Evolutionary conservation across 306 rosid species (phyloP).

Genomic region (Quercus glauca): DNA sequence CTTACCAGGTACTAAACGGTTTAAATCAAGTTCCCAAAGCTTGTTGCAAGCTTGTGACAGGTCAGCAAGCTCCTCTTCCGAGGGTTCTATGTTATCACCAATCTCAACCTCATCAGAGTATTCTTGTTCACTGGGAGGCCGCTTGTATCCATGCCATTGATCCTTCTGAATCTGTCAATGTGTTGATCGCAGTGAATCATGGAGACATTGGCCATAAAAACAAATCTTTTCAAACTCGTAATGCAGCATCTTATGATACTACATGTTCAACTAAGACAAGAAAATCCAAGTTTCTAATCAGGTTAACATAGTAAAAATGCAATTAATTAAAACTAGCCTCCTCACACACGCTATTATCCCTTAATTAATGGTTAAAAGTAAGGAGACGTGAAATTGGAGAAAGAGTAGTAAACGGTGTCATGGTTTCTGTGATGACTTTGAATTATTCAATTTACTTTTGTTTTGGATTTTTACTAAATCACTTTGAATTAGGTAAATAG

Average conservation of each 20-base stretch:
- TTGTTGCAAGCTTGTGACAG: slow-evolving; percentile 69
- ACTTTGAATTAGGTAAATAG: too few species aligned
- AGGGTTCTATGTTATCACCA: slow-evolving; percentile 51
- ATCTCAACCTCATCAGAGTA: slow-evolving; percentile 66
- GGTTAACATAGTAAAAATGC: neutral
- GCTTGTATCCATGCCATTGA: slow-evolving; percentile 67
- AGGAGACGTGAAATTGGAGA: too few species aligned
- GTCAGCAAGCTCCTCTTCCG: slow-evolving; percentile 72
- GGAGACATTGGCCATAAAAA: slow-evolving; percentile 15
- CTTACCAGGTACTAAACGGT: slow-evolving; percentile 72
- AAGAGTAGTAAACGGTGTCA: too few species aligned
- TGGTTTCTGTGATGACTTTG: too few species aligned
- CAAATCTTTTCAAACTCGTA: neutral
- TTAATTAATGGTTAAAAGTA: too few species aligned
- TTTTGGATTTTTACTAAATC: too few species aligned
- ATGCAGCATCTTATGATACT: neutral
- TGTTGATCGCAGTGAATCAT: slow-evolving; percentile 10
- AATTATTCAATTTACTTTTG: too few species aligned
- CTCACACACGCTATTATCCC: too few species aligned
- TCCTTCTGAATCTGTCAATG: slow-evolving; percentile 62
- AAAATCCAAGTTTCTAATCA: neutral
- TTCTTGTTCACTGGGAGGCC: slow-evolving; percentile 65
- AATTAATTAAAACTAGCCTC: neutral
- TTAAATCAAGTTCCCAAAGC: slow-evolving; percentile 85
- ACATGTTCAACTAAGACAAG: neutral